Conservation (phyloP, 2,329 filamentous ascomycete species). For the Trichoderma atrobrunneum region DNA sequence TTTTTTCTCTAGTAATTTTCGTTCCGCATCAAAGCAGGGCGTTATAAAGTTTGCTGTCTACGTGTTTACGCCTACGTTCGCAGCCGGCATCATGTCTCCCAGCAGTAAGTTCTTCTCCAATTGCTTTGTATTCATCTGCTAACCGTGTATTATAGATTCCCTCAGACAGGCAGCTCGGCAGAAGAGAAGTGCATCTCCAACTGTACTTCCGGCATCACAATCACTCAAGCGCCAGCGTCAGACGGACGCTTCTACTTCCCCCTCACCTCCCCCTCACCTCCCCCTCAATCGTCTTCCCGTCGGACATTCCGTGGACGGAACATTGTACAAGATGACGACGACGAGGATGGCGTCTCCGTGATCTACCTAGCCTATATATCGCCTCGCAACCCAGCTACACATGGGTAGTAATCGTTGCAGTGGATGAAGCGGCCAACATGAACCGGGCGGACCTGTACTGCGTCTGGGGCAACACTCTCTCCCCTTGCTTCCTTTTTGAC, state of each 20-base stretch:
- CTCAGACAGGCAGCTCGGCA: not conserved
- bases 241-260: not conserved
- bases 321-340: not conserved
- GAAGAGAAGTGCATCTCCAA: not conserved
- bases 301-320: not conserved
- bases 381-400: not conserved
- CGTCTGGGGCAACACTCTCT: slow-evolving; percentile 26
- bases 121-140: not conserved
- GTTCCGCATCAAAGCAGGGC: not conserved
- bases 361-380: not conserved
- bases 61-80: not conserved
- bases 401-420: not conserved
- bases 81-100: not conserved
- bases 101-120: not conserved
- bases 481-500: slow-evolving; percentile 25
- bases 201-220: not conserved
- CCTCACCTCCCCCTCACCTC: not conserved
- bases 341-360: not conserved
- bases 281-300: not conserved
- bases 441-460: slow-evolving; percentile 24
- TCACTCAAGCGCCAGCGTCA: not conserved
- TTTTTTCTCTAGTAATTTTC: not conserved
- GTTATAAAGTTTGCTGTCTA: not conserved
- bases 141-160: not conserved
- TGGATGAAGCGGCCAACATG: slow-evolving; percentile 18